phyloP scores from a whole-genome alignment of 805 yeast genomes.

The Wickerhamiella azymoides region DNA sequence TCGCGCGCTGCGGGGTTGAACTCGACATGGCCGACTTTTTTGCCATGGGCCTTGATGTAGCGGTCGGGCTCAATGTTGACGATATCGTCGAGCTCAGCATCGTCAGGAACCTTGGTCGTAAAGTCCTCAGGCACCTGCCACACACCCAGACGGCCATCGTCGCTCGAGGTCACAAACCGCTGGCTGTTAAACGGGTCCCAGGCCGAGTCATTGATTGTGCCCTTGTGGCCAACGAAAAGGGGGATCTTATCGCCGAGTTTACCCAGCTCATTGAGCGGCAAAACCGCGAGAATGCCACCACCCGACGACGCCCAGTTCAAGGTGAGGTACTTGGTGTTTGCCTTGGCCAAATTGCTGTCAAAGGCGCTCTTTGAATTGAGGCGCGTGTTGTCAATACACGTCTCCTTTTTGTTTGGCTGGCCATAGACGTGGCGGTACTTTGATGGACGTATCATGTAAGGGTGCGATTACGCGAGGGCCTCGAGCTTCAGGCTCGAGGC shows the following conservation, averaged over 20 bases:
- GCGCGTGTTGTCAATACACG: constrained; percentile 51
- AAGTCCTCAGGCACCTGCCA: constrained; percentile 83
- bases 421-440: constrained; percentile 95
- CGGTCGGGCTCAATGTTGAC: constrained; percentile 60
- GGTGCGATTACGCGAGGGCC: neutral
- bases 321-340: constrained; percentile 74
- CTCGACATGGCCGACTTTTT: constrained; percentile 85
- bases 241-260: constrained; percentile 90
- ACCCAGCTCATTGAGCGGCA: constrained; percentile 76
- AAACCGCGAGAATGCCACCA: constrained; percentile 94
- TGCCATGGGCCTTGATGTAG: constrained; percentile 66
- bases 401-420: constrained; percentile 61
- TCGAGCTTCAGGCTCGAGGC: too few species aligned
- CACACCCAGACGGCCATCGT: constrained; percentile 66
- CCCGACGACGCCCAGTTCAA: constrained; percentile 92
- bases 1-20: constrained; percentile 83
- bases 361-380: constrained; percentile 62
- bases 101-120: constrained; percentile 40
- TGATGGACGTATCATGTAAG: constrained; percentile 67
- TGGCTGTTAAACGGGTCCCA: constrained; percentile 82
- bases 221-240: constrained; percentile 88
- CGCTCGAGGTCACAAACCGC: constrained; percentile 65
- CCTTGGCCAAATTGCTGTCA: constrained; percentile 81
- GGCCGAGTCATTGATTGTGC: constrained; percentile 88
- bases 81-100: constrained; percentile 36